A percentile compares a stretch with the other conserved stretches of the same genome.
Conservation (phyloP, 108 stramenopile genomes). For the Cylindrotheca closterium region DNA sequence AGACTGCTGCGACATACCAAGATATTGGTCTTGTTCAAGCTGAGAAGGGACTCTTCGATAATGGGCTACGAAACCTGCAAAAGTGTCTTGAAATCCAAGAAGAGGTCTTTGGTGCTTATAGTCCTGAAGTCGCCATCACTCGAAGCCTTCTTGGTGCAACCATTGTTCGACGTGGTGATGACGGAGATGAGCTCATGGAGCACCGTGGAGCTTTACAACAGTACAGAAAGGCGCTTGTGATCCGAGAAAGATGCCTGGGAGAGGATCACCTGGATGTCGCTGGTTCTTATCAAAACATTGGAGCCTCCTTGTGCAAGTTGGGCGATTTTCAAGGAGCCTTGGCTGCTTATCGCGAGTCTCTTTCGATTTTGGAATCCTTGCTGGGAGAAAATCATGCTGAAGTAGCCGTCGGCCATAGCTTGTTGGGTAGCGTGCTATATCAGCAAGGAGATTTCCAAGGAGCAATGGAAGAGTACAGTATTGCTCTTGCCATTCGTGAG, state of each 20-base stretch:
- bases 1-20: slow-evolving; percentile 38
- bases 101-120: slow-evolving; percentile 32
- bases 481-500: slow-evolving; percentile 36
- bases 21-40: slow-evolving; percentile 32
- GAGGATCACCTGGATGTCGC: slow-evolving; percentile 38
- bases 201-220: slow-evolving; percentile 41
- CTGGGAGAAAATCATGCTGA: slow-evolving; percentile 45
- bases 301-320: slow-evolving; percentile 31
- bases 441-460: slow-evolving; percentile 41
- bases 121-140: slow-evolving; percentile 43
- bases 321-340: slow-evolving; percentile 44
- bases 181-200: slow-evolving; percentile 29
- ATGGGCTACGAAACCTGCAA: slow-evolving; percentile 19
- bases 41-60: slow-evolving; percentile 26
- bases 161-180: slow-evolving; percentile 33
- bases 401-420: slow-evolving; percentile 30
- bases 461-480: slow-evolving; percentile 35
- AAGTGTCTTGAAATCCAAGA: slow-evolving; percentile 40
- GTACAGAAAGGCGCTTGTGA: slow-evolving; percentile 44
- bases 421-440: slow-evolving; percentile 33
- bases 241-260: slow-evolving; percentile 37
- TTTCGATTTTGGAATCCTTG: slow-evolving; percentile 36
- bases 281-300: slow-evolving; percentile 39
- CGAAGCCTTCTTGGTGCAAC: slow-evolving; percentile 37
- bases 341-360: slow-evolving; percentile 38